Conservation (phyloP, 176 grass and related monocot genomes). For the Microstegium vimineum region DNA sequence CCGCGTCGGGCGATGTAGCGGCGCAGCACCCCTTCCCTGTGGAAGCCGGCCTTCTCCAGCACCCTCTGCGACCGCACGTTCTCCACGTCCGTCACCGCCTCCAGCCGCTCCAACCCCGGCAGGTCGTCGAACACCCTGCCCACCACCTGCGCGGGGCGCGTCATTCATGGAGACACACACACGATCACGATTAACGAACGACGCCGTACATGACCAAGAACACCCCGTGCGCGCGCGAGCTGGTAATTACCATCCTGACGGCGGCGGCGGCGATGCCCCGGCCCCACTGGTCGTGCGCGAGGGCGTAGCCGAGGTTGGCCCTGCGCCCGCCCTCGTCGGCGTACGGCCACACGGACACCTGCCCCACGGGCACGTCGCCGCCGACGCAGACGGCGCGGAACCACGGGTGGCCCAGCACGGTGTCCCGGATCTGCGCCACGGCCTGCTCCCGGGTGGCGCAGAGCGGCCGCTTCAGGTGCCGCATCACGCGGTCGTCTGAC, state of each 20-base stretch:
- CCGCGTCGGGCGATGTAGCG: constrained; percentile 11
- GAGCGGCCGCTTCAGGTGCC: constrained; percentile 26
- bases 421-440: constrained; percentile 31
- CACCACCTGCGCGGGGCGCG: constrained; percentile 18
- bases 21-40: constrained; percentile 43
- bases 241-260: constrained; percentile 7
- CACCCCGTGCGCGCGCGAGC: not conserved
- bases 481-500: constrained; percentile 60
- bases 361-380: constrained; percentile 39
- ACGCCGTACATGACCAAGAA: not conserved
- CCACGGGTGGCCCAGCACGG: constrained; percentile 50
- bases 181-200: not conserved
- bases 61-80: constrained; percentile 50
- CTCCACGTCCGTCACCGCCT: constrained; percentile 40
- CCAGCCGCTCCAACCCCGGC: constrained; percentile 49
- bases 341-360: constrained; percentile 43
- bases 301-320: constrained; percentile 51
- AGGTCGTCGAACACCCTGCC: constrained; percentile 41
- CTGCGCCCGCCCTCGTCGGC: constrained; percentile 29
- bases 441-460: constrained; percentile 40
- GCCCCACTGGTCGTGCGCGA: constrained; percentile 39
- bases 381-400: constrained; percentile 44
- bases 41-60: constrained; percentile 63
- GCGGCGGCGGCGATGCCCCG: constrained; percentile 35
- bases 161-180: not conserved